These are phyloP conservation scores for Aspergillus intermedius DNA, from an alignment of 2,329 filamentous ascomycete genomes.

Conservation along the genomic window DNA sequence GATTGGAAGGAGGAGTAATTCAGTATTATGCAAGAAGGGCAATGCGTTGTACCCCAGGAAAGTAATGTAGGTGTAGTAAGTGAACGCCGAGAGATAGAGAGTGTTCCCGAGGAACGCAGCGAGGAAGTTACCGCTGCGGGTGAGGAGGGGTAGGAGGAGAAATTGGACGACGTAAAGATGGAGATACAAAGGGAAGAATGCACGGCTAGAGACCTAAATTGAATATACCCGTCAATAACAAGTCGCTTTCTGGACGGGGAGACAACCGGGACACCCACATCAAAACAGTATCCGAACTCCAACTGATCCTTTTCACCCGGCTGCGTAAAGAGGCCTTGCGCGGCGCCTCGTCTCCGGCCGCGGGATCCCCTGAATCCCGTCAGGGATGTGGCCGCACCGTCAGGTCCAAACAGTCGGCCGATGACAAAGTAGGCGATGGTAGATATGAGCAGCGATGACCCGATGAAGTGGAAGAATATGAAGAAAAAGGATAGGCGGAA, in stretches of 20 bases:
- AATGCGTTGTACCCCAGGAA: constrained; percentile 65
- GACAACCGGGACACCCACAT: constrained; percentile 41
- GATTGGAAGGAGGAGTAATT: constrained; percentile 57
- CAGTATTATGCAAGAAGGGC: constrained; percentile 61
- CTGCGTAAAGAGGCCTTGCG: constrained; percentile 54
- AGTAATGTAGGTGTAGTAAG: constrained; percentile 62
- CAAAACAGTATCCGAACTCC: constrained; percentile 67
- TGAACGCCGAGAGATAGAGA: constrained; percentile 58
- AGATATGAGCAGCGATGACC: constrained; percentile 53
- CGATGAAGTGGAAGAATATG: constrained; percentile 55
- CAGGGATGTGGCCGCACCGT: constrained; percentile 39
- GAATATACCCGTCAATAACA: not conserved
- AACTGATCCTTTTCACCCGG: constrained; percentile 52
- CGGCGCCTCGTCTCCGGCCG: constrained; percentile 43
- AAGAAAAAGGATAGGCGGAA: constrained; percentile 44
- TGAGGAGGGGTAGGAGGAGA: constrained; percentile 56
- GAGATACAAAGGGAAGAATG: constrained; percentile 62
- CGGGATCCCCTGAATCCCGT: constrained; percentile 41
- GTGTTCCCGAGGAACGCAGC: constrained; percentile 57
- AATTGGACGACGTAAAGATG: constrained; percentile 63
- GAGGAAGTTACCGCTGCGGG: constrained; percentile 36
- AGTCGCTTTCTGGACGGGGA: not conserved
- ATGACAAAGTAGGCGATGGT: constrained; percentile 60
- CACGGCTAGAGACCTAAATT: constrained; percentile 53
- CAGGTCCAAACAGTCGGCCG: constrained; percentile 54